Base-by-base conservation (phyloP, 1,139 yeast species). In the Blastobotrys raffinosifermentans region DNA sequence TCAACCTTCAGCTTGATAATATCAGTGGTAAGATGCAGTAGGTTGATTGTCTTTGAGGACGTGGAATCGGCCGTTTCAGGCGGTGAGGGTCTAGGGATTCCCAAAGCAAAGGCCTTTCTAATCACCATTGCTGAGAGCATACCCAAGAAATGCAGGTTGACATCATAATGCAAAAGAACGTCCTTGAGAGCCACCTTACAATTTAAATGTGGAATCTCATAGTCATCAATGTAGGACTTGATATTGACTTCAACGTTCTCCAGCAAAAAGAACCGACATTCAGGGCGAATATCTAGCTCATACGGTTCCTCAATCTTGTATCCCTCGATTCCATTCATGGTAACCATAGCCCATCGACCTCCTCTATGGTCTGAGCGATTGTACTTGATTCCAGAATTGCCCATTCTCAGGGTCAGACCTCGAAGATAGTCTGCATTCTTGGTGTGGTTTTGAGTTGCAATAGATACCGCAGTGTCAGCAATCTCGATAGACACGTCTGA, bases 1-100 rank as follows among this genome's bases (percentile, higher is more conserved):
- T 72, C 58, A 2, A 68, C 52, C 30, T 73, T 73, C 29, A 71
- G 38, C 2, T 77, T 67, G 13, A 69, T 48, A 23, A 54, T 50
- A 14, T 56, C 61, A 3, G 75, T 62, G 32, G 63, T 63, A 9
- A 69, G 50, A n/a, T 55, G 49, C 2, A 72, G 19, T 17, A 8
- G 17, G 31, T 21, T 25, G 31, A 19, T 15, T 19, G 18, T 19
- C 21, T 20, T 5, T 23, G 18, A 9, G 10, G 3, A 10, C 15
- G 15, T 27, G 20, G 4, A 17, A 11, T 3, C 11, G 15, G 25
- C 14, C 27, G 11, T 32, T 10, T 18, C 11, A 8, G 13, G 17
- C 34, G 14, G 10, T 15, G n/a, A n/a, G 4, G 6, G 13, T 8
- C 10, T 9, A 5, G 22, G 30, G 6, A 26, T 25, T 11, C 39